phyloP scores from a whole-genome alignment of 192 early-diverging fungal species.

The Coemansia sp. region DNA sequence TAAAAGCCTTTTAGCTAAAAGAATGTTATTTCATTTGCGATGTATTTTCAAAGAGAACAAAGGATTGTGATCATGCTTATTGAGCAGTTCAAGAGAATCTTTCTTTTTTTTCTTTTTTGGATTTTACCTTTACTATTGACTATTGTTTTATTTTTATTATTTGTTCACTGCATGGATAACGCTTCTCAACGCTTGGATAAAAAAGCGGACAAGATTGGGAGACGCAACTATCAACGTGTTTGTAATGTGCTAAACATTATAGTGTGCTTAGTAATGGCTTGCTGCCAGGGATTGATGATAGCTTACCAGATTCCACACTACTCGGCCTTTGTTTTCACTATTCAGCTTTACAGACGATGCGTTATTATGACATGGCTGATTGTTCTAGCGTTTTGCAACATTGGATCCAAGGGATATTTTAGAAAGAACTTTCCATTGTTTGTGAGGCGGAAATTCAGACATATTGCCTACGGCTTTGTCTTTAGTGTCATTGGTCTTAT shows the following conservation, averaged over 20 bases:
- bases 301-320: background rate
- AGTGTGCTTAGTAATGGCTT: background rate
- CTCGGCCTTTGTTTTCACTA: background rate
- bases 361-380: background rate
- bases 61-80: too few relatives aligned
- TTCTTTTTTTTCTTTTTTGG: too few relatives aligned
- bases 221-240: background rate
- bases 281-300: background rate
- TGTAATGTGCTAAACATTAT: background rate
- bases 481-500: background rate
- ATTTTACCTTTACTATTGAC: too few relatives aligned
- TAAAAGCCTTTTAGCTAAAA: too few relatives aligned
- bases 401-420: background rate
- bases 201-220: background rate
- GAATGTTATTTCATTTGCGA: too few relatives aligned
- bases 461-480: background rate
- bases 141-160: too few relatives aligned
- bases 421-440: background rate
- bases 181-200: too few relatives aligned
- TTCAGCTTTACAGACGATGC: background rate
- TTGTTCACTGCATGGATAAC: too few relatives aligned
- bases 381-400: background rate
- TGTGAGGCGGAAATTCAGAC: background rate
- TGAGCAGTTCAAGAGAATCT: too few relatives aligned
- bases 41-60: too few relatives aligned